Conservation (phyloP, 2,329 filamentous ascomycete genomes). For the Fusarium pseudonygamai region DNA sequence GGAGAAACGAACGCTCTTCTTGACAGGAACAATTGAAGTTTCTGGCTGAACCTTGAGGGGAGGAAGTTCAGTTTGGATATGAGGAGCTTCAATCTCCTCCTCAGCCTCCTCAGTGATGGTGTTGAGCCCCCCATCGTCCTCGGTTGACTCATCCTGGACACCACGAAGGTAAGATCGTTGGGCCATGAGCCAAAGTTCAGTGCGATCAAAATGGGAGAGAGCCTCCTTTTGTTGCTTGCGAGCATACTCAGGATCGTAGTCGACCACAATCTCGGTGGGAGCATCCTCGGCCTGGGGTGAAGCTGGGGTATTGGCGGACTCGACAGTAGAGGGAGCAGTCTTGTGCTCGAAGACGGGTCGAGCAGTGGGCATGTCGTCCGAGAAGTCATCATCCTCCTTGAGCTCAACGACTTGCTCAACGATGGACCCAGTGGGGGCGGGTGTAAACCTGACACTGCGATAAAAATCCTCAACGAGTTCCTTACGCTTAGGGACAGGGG, state of each 20-base stretch:
- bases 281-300: conserved; percentile 64
- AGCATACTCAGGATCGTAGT: conserved; percentile 80
- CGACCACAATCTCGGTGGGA: conserved; percentile 71
- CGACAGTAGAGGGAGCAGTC: conserved; percentile 45
- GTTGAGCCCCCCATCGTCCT: conserved; percentile 50
- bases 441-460: conserved; percentile 51
- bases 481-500: conserved; percentile 49
- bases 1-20: conserved; percentile 82
- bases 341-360: conserved; percentile 55
- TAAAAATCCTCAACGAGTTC: conserved; percentile 52
- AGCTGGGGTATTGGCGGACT: conserved; percentile 46
- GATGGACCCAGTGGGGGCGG: conserved; percentile 49
- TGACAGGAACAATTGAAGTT: conserved; percentile 51
- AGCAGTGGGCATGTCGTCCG: conserved; percentile 74
- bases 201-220: conserved; percentile 81
- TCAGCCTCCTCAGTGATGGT: conserved; percentile 50
- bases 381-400: conserved; percentile 55
- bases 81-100: conserved; percentile 43
- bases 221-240: conserved; percentile 76
- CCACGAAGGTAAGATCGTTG: conserved; percentile 81
- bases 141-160: conserved; percentile 60
- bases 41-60: conserved; percentile 29
- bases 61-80: conserved; percentile 41
- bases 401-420: conserved; percentile 76
- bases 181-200: conserved; percentile 84